Base-by-base conservation (phyloP, 371 early-diverging fungal species). In the Zancudomyces culisetae region DNA sequence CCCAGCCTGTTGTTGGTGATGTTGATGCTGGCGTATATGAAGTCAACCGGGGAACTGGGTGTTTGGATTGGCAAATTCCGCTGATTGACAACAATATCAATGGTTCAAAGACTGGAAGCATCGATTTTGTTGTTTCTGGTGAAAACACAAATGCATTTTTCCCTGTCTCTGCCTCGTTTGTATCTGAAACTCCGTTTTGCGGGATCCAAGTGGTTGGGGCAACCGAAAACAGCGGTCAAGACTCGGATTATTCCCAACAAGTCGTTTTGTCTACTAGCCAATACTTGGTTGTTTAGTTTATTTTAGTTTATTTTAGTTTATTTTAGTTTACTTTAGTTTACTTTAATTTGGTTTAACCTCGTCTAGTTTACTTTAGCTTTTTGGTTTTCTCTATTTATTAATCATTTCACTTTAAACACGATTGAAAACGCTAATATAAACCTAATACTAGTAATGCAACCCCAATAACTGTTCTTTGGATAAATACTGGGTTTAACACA, bases 21-120 rank as follows among this genome's bases (percentile, higher is more conserved):
- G 81, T 80, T 13, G 87, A 88, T n/a, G n/a, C n/a, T 53, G 90
- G 90, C 23, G 61, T 72, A 29, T 87, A 88, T 65, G 60, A 71
- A 53, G 70, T 88, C 27, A 83, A 90, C 60, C 76, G 73, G 42
- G 67, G 74, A 23, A 73, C 76, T 20, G 69, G 77, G 41, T 66
- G 69, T 2, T 69, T 96, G 49, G 79, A 85, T 42, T 96, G 96
- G 96, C 80, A 83, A 57, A 60, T 96, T 10, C 83, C 90, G 19
- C 62, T 78, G 15, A 83, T 96, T 51, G 82, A 85, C 56, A 61
- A 70, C 28, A 70, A n/a, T n/a, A n/a, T n/a, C n/a, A n/a, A n/a
- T n/a, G n/a, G 73, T 50, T 83, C 82, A 64, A 70, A 71, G 43
- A 76, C 77, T 22, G 93, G 93, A 26, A 73, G 76, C 15, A 66